A percentile compares a stretch with the other conserved stretches of the same genome.
These are phyloP conservation scores for Neocucurbitaria cava DNA, from an alignment of 2,329 filamentous ascomycete species.

Conservation along the genomic window DNA sequence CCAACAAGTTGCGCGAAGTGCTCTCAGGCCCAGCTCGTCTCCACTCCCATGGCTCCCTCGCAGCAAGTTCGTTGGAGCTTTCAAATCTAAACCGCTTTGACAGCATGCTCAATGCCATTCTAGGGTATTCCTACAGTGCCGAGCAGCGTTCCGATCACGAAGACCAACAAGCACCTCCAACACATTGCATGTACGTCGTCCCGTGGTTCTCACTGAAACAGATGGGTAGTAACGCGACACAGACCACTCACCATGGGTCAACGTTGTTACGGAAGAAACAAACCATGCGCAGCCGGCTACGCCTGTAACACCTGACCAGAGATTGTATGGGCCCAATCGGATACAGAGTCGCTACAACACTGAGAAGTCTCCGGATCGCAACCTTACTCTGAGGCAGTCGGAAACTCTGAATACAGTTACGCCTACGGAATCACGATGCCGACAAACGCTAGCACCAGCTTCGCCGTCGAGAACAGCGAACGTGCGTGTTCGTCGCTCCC, in stretches of 20 bases:
- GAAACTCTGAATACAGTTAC: not conserved
- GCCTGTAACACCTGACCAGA: constrained; percentile 10
- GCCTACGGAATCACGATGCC: not conserved
- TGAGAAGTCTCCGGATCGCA: constrained; percentile 2
- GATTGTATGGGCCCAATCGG: not conserved
- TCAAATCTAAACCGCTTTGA: too few relatives aligned
- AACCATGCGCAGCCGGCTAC: constrained; percentile 2
- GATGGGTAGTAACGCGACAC: not conserved
- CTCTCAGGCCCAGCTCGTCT: not conserved
- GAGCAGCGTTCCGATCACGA: not conserved
- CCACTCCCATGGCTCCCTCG: constrained; percentile 5
- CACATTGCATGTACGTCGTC: not conserved
- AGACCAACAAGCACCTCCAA: not conserved
- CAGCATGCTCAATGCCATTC: constrained; percentile 8
- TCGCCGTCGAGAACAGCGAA: constrained; percentile 24
- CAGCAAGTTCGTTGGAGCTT: constrained; percentile 15
- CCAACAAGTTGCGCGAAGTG: not conserved
- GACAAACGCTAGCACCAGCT: not conserved
- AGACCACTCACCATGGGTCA: not conserved
- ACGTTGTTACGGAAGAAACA: constrained; percentile 4
- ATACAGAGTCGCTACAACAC: not conserved
- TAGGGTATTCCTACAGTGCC: constrained; percentile 8
- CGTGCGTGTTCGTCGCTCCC: constrained; percentile 30
- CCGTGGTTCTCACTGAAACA: not conserved
- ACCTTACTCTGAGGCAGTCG: constrained; percentile 5